These are phyloP conservation scores for Pythium plurisporium DNA, from an alignment of 352 stramenopile genomes.

Conservation along the genomic window DNA sequence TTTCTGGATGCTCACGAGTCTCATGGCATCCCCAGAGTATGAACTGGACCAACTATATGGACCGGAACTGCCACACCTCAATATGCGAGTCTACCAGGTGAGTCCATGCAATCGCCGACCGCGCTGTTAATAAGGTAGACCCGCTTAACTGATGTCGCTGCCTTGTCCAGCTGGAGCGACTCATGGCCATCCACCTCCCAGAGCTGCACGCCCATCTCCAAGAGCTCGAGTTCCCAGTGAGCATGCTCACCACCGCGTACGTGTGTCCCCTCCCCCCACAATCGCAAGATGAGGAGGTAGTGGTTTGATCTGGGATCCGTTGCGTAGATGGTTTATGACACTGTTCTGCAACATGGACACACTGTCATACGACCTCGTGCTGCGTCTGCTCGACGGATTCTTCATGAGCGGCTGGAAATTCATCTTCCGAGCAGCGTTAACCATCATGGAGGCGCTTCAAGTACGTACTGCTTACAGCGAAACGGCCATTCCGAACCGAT, in stretches of 20 bases:
- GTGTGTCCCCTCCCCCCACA: too few relatives aligned
- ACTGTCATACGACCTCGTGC: conserved; percentile 50
- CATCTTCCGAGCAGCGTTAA: conserved; percentile 58
- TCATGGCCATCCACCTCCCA: conserved; percentile 39
- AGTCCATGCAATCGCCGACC: background rate
- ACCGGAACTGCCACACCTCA: conserved; percentile 52
- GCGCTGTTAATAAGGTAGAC: too few relatives aligned
- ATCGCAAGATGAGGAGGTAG: too few relatives aligned
- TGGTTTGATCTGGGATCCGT: too few relatives aligned
- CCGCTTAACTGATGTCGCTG: background rate
- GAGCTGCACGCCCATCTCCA: conserved; percentile 41
- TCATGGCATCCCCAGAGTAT: conserved; percentile 50
- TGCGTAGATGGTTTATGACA: conserved; percentile 82
- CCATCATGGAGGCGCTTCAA: conserved; percentile 49
- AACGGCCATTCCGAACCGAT: background rate
- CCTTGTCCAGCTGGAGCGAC: conserved; percentile 36
- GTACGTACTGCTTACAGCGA: too few relatives aligned
- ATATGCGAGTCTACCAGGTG: conserved; percentile 64
- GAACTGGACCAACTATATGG: conserved; percentile 58
- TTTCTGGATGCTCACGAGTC: conserved; percentile 67
- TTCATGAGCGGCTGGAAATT: conserved; percentile 70
- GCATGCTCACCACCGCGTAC: conserved; percentile 63
- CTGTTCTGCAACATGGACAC: conserved; percentile 76
- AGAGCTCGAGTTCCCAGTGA: conserved; percentile 63
- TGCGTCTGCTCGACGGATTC: conserved; percentile 64